phyloP scores from a whole-genome alignment of 1,139 yeast genomes.

The Zygosaccharomyces sapae region DNA sequence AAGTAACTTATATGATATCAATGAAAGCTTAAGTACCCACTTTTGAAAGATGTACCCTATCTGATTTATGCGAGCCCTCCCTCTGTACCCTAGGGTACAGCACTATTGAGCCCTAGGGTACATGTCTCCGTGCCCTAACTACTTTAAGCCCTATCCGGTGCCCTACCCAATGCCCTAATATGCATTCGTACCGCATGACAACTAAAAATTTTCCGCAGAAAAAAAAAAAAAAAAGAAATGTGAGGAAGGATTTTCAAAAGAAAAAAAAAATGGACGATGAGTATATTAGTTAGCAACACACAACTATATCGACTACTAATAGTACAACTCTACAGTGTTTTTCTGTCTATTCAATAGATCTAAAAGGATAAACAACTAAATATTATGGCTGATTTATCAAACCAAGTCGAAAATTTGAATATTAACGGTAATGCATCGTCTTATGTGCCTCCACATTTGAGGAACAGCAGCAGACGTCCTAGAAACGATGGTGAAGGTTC shows the following conservation, averaged over 20 bases:
- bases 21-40: too few species aligned
- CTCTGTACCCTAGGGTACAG: too few species aligned
- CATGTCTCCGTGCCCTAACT: too few species aligned
- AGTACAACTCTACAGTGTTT: too few species aligned
- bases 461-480: conserved; percentile 30
- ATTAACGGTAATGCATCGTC: conserved; percentile 35
- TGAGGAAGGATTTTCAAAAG: not conserved
- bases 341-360: too few species aligned
- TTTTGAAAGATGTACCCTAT: too few species aligned
- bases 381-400: conserved; percentile 44
- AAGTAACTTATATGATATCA: too few species aligned
- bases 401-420: conserved; percentile 43
- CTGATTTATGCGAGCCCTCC: too few species aligned
- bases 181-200: not conserved
- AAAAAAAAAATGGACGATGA: not conserved
- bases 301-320: too few species aligned
- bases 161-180: not conserved
- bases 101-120: too few species aligned
- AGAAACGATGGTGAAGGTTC: conserved; percentile 24
- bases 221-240: not conserved
- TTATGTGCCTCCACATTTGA: conserved; percentile 72
- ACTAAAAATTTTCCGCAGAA: not conserved
- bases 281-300: not conserved
- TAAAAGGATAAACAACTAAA: too few species aligned
- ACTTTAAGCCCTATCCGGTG: not conserved